Evolutionary conservation across 2,329 filamentous ascomycete genomes (phyloP), one percentile per base, ranked within the genome.

Genomic region (Raffaelea deltoideospora): DNA sequence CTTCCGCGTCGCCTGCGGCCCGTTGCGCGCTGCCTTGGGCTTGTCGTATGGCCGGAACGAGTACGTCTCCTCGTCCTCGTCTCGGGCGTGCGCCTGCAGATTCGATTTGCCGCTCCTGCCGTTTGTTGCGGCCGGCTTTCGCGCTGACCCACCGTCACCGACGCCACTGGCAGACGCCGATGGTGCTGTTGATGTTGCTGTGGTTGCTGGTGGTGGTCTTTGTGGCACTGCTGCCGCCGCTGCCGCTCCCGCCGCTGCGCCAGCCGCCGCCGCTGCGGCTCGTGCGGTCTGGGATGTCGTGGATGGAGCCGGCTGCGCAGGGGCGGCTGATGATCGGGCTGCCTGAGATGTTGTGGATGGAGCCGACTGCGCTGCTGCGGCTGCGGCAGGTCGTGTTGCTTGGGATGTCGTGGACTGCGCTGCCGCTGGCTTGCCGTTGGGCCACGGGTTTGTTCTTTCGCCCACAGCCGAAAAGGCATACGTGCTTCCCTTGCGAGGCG

Each of bases 21-120:
- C 64, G n/a, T n/a, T n/a, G n/a, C n/a, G n/a, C n/a, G n/a, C n/a
- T n/a, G n/a, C n/a, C 49, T 69, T 75, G 3, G 77, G 69, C 46
- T 73, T 69, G 51, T 88, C 81, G 54, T 87, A 87, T 1, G 83
- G 80, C 34, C 81, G 75, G 56, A 74, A 87, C 2, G 81, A 86
- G 53, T 80, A 76, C 3, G 67, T 63, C 44, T 79, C 72, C 35
- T 79, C 75, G 34, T 79, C 72, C 37, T 45, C 44, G 15, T 41
- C 32, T 38, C 38, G 18, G 18, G 40, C 11, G 42, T 31, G 20
- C 42, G 35, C 26, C 31, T 35, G 2, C 8, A 20, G 5, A 17
- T 31, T 17, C n/a, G 4, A 8, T n/a, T 31, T n/a, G 29, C 8
- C 5, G 15, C n/a, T 18, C n/a, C n/a, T n/a, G n/a, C 24, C 20